Evolutionary conservation across 257 asterid genomes (phyloP).

Genomic region (Cynanchum wilfordii): DNA sequence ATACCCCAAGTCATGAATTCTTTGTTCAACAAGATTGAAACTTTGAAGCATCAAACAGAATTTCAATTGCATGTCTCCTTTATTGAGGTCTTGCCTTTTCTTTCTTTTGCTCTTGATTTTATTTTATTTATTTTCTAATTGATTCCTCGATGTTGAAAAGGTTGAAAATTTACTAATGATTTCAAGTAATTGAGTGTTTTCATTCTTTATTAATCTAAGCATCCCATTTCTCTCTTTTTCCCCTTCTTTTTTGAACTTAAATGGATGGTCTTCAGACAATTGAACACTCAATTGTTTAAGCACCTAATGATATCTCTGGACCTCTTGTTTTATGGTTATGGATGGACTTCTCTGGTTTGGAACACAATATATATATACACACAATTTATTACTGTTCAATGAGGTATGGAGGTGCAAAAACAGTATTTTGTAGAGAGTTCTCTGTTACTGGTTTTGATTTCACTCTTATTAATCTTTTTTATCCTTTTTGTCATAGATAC

Average conservation of each 20-base stretch:
- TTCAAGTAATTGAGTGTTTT: not conserved
- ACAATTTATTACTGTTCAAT: not conserved
- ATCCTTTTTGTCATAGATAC: not conserved
- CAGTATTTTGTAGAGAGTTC: not conserved
- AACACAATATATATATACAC: not conserved
- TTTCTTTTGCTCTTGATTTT: conserved; percentile 8
- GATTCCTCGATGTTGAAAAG: not conserved
- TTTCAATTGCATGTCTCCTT: conserved; percentile 92
- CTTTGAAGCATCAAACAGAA: conserved; percentile 74
- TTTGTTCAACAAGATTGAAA: conserved; percentile 79
- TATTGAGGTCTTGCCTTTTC: conserved; percentile 61
- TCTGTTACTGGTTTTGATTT: not conserved
- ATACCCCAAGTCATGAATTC: conserved; percentile 88
- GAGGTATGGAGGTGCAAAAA: no score
- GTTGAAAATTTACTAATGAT: not conserved
- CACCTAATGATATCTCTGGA: not conserved
- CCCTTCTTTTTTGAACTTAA: not conserved
- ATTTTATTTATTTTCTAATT: not conserved
- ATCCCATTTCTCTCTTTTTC: not conserved
- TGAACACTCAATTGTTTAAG: not conserved
- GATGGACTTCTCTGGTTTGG: not conserved
- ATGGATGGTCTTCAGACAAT: not conserved
- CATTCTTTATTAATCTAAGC: not conserved
- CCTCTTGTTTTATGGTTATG: not conserved
- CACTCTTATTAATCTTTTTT: not conserved